A percentile compares a stretch with the other conserved stretches of the same genome.
Evolutionary conservation across 202 grass and related monocot genomes (phyloP).

Genomic region (Panicum virgatum): DNA sequence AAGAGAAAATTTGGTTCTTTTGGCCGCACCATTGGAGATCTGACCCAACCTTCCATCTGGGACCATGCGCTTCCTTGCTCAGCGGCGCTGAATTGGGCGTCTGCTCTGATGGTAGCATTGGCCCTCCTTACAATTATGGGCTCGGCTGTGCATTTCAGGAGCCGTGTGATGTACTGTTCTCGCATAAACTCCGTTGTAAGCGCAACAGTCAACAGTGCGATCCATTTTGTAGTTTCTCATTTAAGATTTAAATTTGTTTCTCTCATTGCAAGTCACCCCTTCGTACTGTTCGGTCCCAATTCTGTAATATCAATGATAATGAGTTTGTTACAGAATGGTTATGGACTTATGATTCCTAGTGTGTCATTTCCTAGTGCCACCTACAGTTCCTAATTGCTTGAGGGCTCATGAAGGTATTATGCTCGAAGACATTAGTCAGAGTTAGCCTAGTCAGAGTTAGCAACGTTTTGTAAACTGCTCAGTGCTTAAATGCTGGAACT

Average conservation of each 20-base stretch:
- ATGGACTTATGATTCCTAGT: no score
- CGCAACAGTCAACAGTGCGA: neutral
- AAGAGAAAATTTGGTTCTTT: conserved; percentile 19
- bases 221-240: neutral
- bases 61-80: conserved; percentile 1
- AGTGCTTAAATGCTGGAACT: neutral
- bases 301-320: no score
- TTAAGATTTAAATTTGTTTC: neutral
- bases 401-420: neutral
- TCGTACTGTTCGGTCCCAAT: no score
- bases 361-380: neutral
- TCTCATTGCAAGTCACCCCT: no score
- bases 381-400: neutral
- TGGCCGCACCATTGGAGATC: conserved; percentile 31
- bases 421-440: neutral
- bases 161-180: neutral
- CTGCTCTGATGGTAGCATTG: neutral
- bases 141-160: neutral
- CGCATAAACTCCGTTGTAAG: neutral
- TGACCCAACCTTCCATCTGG: neutral
- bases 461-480: neutral
- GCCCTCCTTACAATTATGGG: neutral
- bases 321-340: no score
- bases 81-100: conserved; percentile 4
- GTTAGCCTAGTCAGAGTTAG: neutral